phyloP scores from a whole-genome alignment of 352 stramenopile genomes.

The Globisporangium acanthophoron region DNA sequence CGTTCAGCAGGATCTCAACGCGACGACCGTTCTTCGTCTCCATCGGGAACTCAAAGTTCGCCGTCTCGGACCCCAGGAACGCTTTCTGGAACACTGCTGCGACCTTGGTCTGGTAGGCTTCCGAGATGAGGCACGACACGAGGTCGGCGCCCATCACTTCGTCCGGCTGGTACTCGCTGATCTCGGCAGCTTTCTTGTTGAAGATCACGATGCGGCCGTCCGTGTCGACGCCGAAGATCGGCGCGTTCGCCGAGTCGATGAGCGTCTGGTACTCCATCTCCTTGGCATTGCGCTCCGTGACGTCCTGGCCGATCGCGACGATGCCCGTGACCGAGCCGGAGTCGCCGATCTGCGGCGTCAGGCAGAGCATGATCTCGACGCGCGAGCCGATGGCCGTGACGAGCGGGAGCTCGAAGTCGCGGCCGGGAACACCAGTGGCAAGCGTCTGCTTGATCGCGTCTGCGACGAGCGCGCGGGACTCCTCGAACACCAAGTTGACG shows the following conservation, averaged over 20 bases:
- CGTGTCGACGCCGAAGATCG: constrained; percentile 70
- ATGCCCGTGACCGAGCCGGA: constrained; percentile 39
- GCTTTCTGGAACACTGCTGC: constrained; percentile 64
- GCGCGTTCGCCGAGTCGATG: constrained; percentile 71
- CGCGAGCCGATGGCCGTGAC: constrained; percentile 38
- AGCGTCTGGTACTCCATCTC: constrained; percentile 70
- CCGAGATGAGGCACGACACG: constrained; percentile 72
- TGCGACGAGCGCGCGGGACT: constrained; percentile 33
- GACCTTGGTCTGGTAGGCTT: constrained; percentile 62
- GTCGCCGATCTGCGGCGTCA: constrained; percentile 42
- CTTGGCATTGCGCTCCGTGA: constrained; percentile 55
- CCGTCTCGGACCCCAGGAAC: constrained; percentile 56
- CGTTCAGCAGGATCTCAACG: constrained; percentile 78
- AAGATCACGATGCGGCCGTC: constrained; percentile 69
- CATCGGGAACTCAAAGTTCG: constrained; percentile 79
- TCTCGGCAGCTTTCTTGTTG: constrained; percentile 88
- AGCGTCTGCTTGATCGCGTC: constrained; percentile 41
- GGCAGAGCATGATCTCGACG: constrained; percentile 47
- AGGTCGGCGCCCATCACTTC: constrained; percentile 86
- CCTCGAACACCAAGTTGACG: constrained; percentile 40
- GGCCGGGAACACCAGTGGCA: constrained; percentile 34
- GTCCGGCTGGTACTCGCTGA: constrained; percentile 82
- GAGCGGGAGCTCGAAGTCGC: constrained; percentile 49
- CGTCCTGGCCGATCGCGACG: constrained; percentile 66
- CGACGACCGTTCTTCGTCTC: constrained; percentile 72